phyloP scores from a whole-genome alignment of 2,329 filamentous ascomycete species.

The Lecanicillium sp. region DNA sequence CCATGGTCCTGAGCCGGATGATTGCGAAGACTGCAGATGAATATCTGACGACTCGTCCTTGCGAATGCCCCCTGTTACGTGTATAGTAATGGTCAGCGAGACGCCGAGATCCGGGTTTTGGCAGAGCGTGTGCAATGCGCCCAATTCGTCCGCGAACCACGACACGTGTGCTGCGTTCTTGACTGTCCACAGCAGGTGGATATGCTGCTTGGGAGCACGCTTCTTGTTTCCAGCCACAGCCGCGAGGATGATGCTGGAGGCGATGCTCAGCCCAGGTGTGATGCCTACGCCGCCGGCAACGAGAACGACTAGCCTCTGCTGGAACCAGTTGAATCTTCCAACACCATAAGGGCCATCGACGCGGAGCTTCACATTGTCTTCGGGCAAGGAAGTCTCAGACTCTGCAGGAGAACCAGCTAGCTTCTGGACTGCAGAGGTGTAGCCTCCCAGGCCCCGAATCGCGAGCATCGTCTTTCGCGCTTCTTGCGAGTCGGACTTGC shows the following conservation, averaged over 20 bases:
- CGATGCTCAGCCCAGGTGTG: conserved; percentile 16
- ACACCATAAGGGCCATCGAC: conserved; percentile 16
- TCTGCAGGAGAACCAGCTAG: too few species aligned
- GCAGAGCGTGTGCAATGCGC: neutral
- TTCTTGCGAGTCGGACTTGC: too few species aligned
- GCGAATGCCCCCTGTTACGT: neutral
- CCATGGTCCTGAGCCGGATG: conserved; percentile 2
- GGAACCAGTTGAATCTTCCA: conserved; percentile 12
- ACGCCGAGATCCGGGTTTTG: neutral
- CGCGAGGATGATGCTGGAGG: conserved; percentile 12
- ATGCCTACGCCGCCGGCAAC: conserved; percentile 18
- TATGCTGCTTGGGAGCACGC: conserved; percentile 2
- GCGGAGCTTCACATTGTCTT: conserved; percentile 5
- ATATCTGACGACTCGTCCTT: neutral
- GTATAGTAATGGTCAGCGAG: conserved; percentile 10
- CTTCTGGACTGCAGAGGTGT: conserved; percentile 11
- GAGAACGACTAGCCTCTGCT: conserved; percentile 12
- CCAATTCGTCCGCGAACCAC: conserved; percentile 13
- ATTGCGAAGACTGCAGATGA: neutral
- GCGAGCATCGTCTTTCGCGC: too few species aligned
- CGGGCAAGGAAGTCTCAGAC: too few species aligned
- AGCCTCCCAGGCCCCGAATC: conserved; percentile 12
- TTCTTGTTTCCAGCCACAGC: neutral
- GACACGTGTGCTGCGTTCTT: conserved; percentile 10
- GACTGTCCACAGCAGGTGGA: conserved; percentile 13